Percentiles rank a stretch among this genome's conserved stretches.
phyloP scores from a whole-genome alignment of 2,329 filamentous ascomycete species.

The Chlorencoelia australis region DNA sequence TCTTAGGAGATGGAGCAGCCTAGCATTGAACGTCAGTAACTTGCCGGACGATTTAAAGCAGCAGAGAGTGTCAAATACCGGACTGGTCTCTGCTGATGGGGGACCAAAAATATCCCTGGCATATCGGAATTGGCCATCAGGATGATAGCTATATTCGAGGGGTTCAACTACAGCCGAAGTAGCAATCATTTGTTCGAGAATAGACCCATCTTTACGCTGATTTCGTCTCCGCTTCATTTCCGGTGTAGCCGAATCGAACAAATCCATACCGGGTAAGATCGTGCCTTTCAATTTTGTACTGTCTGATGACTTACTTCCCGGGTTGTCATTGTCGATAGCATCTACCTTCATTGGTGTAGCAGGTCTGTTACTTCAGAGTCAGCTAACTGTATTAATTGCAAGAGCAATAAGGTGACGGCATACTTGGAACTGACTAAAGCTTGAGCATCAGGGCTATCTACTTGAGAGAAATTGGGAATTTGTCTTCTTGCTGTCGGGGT shows the following conservation, averaged over 20 bases:
- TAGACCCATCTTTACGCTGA: slow-evolving; percentile 65
- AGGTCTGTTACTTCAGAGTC: slow-evolving; percentile 9
- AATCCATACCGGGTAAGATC: slow-evolving; percentile 67
- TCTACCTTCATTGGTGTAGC: slow-evolving; percentile 18
- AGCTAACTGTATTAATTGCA: neutral
- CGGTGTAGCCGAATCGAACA: slow-evolving; percentile 71
- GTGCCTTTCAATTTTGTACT: slow-evolving; percentile 51
- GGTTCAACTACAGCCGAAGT: slow-evolving; percentile 55
- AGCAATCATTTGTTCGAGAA: slow-evolving; percentile 55
- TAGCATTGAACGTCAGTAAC: slow-evolving; percentile 8
- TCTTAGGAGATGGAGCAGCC: slow-evolving; percentile 21
- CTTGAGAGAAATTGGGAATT: slow-evolving; percentile 18
- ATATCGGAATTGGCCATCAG: slow-evolving; percentile 39
- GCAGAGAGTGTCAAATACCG: slow-evolving; percentile 30
- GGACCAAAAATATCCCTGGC: slow-evolving; percentile 50
- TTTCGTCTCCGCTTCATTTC: slow-evolving; percentile 67
- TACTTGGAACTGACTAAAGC: slow-evolving; percentile 18
- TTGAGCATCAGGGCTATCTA: slow-evolving; percentile 4
- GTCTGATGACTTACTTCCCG: slow-evolving; percentile 19
- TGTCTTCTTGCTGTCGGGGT: slow-evolving; percentile 21
- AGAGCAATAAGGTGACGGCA: neutral
- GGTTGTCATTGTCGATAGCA: slow-evolving; percentile 9
- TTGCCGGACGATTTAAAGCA: neutral
- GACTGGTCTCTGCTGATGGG: slow-evolving; percentile 41
- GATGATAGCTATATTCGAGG: slow-evolving; percentile 53